These are phyloP conservation scores for Fusarium metavorans DNA, from an alignment of 2,329 filamentous ascomycete species.

Conservation along the genomic window DNA sequence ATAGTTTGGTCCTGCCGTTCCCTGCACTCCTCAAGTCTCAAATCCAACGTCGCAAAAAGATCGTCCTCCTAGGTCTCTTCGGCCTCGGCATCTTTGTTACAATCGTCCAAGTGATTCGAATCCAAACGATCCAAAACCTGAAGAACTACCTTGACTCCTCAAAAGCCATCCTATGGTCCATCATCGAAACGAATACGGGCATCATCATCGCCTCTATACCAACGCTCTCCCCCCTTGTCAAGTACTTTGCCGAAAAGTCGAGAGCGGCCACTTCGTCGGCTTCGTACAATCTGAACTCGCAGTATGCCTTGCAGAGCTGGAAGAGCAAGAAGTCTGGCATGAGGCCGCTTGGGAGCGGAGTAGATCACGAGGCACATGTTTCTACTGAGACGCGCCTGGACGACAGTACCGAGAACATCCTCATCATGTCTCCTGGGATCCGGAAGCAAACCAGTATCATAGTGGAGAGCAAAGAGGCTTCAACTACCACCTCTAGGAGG, in stretches of 20 bases:
- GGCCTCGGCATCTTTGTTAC: conserved; percentile 61
- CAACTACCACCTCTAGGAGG: not conserved
- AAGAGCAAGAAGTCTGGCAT: not conserved
- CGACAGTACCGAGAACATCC: not conserved
- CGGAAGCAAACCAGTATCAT: not conserved
- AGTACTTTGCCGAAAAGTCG: conserved; percentile 45
- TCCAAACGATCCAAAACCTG: conserved; percentile 58
- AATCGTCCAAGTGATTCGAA: conserved; percentile 61
- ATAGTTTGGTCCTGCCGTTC: not conserved
- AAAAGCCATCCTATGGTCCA: conserved; percentile 56
- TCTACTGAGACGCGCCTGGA: not conserved
- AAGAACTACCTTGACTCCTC: conserved; percentile 57
- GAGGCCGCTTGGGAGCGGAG: not conserved
- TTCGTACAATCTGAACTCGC: not conserved
- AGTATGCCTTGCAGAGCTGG: not conserved
- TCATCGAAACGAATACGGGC: conserved; percentile 56
- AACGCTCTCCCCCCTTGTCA: conserved; percentile 54
- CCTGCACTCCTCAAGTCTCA: not conserved
- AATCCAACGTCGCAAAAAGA: conserved; percentile 49
- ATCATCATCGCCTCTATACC: conserved; percentile 56
- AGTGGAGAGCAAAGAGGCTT: not conserved
- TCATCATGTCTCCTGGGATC: not conserved
- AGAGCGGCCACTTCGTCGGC: conserved; percentile 18
- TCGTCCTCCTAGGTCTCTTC: conserved; percentile 56
- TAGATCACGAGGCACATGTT: not conserved